Base-by-base conservation (phyloP, 495 filamentous ascomycete species). In the Trichoderma virens region DNA sequence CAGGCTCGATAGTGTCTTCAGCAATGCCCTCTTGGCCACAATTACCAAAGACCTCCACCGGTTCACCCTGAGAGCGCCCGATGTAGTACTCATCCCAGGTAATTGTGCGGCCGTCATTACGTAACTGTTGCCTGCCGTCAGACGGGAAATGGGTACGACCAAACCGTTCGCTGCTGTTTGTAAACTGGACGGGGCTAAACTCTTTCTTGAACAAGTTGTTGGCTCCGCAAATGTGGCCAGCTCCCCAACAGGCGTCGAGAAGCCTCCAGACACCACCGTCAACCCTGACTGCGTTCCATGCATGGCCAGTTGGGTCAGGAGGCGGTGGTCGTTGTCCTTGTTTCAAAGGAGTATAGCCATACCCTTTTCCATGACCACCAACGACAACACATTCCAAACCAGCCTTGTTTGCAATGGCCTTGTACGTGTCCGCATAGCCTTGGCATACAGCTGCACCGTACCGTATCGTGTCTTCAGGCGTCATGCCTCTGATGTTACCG, bases 281-380 rank as follows among this genome's bases (percentile, higher is more conserved):
- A 63, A 97, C 91, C 59, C 84, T 83, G 20, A 97, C 90, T 0
- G 88, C 94, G 69, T 93, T 98, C 94, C 94, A 98, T 7, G 94
- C 94, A 74, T 98, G 79, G 27, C 82, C 84, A 4, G 75, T 73
- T 0, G 79, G 68, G 65, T 86, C 81, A 1, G 54, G 67, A 0
- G 85, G 80, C 0, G 92, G 91, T 0, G 85, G 62, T 0, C 78
- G 71, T 14, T 85, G 74, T 5, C 86, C 87, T 0, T 82, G 79
- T 25, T 74, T 70, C 0, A 88, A 60, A 30, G 83, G 73, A 0
- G 62, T 68, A 69, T 90, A 88, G 8, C 92, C 88, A 69, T 80
- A 93, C 3, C 94, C 94, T 72, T 97, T 97, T 43, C 92, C 92
- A 69, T 96, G 89, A 14, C 94, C 94, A 23, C 74, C 72, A 9